Evolutionary conservation across 139 green algal species (phyloP).

Genomic region (Chlorella vulgaris): DNA sequence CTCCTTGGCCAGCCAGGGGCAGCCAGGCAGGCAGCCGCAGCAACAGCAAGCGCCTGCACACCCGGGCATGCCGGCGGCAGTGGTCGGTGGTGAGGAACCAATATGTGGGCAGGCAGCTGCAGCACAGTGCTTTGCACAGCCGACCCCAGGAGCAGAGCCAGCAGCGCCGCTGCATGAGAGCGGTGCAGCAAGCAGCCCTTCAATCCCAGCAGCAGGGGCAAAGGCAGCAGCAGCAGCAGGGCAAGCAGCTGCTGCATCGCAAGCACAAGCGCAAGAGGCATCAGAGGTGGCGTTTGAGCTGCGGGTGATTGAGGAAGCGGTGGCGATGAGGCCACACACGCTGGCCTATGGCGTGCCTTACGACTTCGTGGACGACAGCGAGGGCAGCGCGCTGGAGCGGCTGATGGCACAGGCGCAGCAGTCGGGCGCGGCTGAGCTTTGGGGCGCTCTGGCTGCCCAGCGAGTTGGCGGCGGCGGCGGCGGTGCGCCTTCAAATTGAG

Average conservation of each 20-base stretch:
- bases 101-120: background rate
- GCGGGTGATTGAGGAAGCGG: conserved; percentile 42
- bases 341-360: conserved; percentile 58
- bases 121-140: background rate
- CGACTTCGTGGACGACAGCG: conserved; percentile 56
- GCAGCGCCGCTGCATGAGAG: too few species aligned
- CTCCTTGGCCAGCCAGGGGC: background rate
- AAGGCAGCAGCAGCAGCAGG: background rate
- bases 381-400: conserved; percentile 38
- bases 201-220: background rate
- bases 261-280: background rate
- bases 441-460: conserved; percentile 12
- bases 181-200: too few species aligned
- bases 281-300: conserved; percentile 32
- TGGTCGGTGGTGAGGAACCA: background rate
- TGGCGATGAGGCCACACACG: conserved; percentile 41
- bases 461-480: background rate
- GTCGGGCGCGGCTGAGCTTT: conserved; percentile 2
- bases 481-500: background rate
- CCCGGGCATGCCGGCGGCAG: too few species aligned
- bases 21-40: background rate
- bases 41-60: background rate
- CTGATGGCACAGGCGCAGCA: conserved; percentile 38
- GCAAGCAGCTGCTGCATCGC: background rate
- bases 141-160: background rate